phyloP scores from a whole-genome alignment of 2,329 filamentous ascomycete genomes.

The Pestalotiopsis sp. region DNA sequence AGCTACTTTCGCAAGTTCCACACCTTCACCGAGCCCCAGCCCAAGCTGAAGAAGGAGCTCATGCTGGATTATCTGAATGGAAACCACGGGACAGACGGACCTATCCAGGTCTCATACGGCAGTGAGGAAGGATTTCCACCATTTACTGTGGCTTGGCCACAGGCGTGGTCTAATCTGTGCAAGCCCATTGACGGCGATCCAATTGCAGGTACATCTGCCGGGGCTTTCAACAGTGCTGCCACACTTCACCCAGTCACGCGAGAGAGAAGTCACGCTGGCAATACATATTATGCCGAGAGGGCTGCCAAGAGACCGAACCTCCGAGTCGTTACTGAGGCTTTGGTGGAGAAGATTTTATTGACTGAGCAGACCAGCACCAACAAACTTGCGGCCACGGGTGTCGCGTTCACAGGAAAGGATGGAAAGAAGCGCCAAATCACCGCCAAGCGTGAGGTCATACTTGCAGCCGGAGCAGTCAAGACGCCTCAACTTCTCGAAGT shows the following conservation, averaged over 20 bases:
- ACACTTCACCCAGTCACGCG: slow-evolving; percentile 33
- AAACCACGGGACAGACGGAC: slow-evolving; percentile 32
- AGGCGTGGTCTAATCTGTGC: slow-evolving; percentile 35
- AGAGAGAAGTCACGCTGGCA: slow-evolving; percentile 33
- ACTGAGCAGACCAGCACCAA: slow-evolving; percentile 23
- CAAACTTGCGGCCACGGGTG: slow-evolving; percentile 32
- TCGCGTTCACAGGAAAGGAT: slow-evolving; percentile 28
- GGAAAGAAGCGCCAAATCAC: slow-evolving; percentile 4
- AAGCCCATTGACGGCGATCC: slow-evolving; percentile 34
- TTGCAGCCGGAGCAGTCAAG: slow-evolving; percentile 41
- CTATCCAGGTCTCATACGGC: slow-evolving; percentile 39
- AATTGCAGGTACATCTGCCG: slow-evolving; percentile 29
- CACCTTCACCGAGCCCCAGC: slow-evolving; percentile 8
- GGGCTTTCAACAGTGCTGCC: slow-evolving; percentile 34
- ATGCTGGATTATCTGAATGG: slow-evolving; percentile 6
- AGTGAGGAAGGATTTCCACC: slow-evolving; percentile 33
- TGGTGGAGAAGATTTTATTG: slow-evolving; percentile 32
- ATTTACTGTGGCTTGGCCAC: slow-evolving; percentile 36
- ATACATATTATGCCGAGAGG: slow-evolving; percentile 34
- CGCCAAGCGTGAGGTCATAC: slow-evolving; percentile 37
- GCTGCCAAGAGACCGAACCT: slow-evolving; percentile 35
- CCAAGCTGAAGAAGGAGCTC: background rate
- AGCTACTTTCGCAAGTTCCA: slow-evolving; percentile 11
- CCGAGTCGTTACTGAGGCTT: slow-evolving; percentile 33
- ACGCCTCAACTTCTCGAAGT: slow-evolving; percentile 36